A percentile compares a stretch with the other conserved stretches of the same genome.
Evolutionary conservation across 352 stramenopile species (phyloP).

Genomic region (Globisporangium irregulare): DNA sequence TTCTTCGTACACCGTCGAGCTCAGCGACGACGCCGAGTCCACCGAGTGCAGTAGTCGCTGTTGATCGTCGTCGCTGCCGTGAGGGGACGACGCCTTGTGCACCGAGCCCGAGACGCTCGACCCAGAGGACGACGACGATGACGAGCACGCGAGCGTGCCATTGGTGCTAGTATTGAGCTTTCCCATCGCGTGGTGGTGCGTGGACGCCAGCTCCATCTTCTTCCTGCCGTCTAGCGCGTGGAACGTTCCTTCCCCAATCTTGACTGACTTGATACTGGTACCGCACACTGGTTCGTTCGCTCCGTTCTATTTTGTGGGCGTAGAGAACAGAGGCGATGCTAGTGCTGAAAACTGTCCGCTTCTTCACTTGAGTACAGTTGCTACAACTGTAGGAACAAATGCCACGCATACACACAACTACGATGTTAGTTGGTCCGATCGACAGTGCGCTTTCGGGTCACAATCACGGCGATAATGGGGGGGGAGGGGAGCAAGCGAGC

Average conservation of each 20-base stretch:
- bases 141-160: background rate
- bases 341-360: background rate
- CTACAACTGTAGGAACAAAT: background rate
- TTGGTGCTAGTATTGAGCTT: background rate
- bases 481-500: background rate
- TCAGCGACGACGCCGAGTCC: conserved; percentile 24
- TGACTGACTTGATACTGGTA: conserved; percentile 2
- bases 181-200: conserved; percentile 1
- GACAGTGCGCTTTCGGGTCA: background rate
- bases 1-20: conserved; percentile 26
- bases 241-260: conserved; percentile 9
- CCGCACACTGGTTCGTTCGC: background rate
- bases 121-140: background rate
- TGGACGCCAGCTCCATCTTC: conserved; percentile 13
- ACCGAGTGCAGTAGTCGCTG: conserved; percentile 18
- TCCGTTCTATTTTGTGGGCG: background rate
- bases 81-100: conserved; percentile 14
- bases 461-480: background rate
- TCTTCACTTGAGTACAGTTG: background rate
- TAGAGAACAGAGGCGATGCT: background rate
- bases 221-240: conserved; percentile 1
- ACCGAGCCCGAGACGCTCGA: conserved; percentile 2
- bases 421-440: background rate
- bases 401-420: background rate
- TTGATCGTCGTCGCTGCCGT: conserved; percentile 15